Evolutionary conservation across 2,329 filamentous ascomycete species (phyloP).

Genomic region (Ceratocystis diversiconidia): DNA sequence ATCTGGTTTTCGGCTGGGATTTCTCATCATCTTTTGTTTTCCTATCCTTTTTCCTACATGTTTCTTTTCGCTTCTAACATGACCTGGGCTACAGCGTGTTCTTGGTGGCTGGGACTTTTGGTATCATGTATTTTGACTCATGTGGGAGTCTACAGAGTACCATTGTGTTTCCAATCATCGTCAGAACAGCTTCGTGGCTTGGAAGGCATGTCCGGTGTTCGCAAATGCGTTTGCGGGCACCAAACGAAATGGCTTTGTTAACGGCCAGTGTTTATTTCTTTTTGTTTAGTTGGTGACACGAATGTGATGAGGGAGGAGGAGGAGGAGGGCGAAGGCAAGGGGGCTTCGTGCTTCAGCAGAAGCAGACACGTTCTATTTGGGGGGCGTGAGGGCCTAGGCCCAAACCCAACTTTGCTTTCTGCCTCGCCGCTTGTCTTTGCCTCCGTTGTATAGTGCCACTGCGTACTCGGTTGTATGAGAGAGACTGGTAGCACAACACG

Average conservation of each 20-base stretch:
- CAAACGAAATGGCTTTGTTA: not conserved
- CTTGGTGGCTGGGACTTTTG: not conserved
- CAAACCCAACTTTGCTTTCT: not conserved
- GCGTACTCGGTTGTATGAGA: not conserved
- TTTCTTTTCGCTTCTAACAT: constrained; percentile 16
- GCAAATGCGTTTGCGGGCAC: constrained; percentile 15
- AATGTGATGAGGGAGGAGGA: not conserved
- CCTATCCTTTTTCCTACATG: constrained; percentile 13
- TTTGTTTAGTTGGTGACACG: not conserved
- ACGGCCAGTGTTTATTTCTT: not conserved
- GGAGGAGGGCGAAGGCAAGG: not conserved
- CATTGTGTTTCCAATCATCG: not conserved
- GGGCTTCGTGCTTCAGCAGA: not conserved
- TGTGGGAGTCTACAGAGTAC: constrained; percentile 16
- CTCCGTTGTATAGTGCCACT: not conserved
- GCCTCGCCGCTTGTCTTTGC: not conserved
- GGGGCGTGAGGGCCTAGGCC: not conserved
- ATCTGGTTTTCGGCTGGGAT: not conserved
- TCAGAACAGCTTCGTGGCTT: constrained; percentile 20
- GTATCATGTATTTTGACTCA: constrained; percentile 16
- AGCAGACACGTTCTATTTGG: constrained; percentile 8
- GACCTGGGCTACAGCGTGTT: constrained; percentile 11
- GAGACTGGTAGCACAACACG: not conserved
- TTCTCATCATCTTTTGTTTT: constrained; percentile 5
- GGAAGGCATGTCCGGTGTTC: constrained; percentile 30